A percentile compares a stretch with the other conserved stretches of the same genome.
phyloP scores from a whole-genome alignment of 2,329 filamentous ascomycete genomes.

The Beauveria caledonica region DNA sequence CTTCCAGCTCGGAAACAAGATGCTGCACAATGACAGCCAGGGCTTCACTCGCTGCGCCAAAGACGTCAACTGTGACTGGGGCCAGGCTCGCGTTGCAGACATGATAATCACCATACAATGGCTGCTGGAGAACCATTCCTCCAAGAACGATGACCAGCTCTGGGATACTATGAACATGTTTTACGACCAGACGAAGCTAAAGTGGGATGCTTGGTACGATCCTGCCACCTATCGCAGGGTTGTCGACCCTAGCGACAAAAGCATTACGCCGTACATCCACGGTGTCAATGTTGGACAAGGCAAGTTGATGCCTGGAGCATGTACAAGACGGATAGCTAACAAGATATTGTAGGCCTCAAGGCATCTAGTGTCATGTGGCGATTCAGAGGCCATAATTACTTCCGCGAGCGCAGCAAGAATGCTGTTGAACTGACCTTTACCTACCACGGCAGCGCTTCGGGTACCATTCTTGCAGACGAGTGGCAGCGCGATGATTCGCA shows the following conservation, averaged over 20 bases:
- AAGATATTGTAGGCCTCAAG: constrained; percentile 23
- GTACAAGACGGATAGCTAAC: not conserved
- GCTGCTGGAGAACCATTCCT: constrained; percentile 28
- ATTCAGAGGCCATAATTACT: constrained; percentile 27
- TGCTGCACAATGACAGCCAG: constrained; percentile 44
- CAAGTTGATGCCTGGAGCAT: constrained; percentile 13
- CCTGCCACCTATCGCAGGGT: constrained; percentile 16
- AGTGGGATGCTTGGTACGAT: constrained; percentile 23
- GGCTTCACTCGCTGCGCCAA: constrained; percentile 39
- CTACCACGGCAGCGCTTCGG: constrained; percentile 32
- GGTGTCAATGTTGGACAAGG: constrained; percentile 38
- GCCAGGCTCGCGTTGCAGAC: constrained; percentile 29
- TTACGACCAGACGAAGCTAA: constrained; percentile 21
- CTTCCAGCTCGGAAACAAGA: constrained; percentile 39
- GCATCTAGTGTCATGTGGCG: constrained; percentile 33
- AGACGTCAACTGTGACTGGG: constrained; percentile 28
- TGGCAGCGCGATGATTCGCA: constrained; percentile 29
- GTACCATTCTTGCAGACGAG: constrained; percentile 35
- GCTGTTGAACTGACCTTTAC: constrained; percentile 29
- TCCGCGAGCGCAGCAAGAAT: constrained; percentile 27
- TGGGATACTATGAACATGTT: constrained; percentile 35
- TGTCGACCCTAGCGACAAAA: constrained; percentile 13
- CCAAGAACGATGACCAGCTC: constrained; percentile 21
- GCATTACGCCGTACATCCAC: constrained; percentile 27
- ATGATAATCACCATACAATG: constrained; percentile 32